phyloP scores from a whole-genome alignment of 2,329 filamentous ascomycete species.

The Venturia effusa region DNA sequence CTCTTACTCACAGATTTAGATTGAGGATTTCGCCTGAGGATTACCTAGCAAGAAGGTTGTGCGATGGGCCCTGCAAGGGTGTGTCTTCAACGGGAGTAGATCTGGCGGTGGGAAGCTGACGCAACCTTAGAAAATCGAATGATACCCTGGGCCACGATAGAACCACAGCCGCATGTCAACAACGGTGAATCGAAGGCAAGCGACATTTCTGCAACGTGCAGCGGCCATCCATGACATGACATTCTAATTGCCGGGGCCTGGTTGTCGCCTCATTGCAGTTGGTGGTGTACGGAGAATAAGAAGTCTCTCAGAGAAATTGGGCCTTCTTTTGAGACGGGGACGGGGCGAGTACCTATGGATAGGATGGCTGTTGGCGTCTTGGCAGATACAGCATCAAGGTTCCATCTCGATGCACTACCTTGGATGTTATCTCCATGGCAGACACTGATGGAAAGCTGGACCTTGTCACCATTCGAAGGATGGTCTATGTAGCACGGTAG shows the following conservation, averaged over 20 bases:
- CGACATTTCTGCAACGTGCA: neutral
- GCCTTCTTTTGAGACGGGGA: too few species aligned
- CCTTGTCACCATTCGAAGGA: neutral
- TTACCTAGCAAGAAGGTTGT: neutral
- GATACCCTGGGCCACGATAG: neutral
- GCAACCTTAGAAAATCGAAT: neutral
- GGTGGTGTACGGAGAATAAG: neutral
- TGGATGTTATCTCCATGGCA: neutral
- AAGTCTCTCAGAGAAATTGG: neutral
- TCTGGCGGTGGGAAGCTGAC: conserved; percentile 4
- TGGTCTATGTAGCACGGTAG: too few species aligned
- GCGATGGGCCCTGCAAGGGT: neutral
- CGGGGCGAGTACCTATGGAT: too few species aligned
- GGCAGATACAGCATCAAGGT: neutral
- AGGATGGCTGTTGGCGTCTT: neutral
- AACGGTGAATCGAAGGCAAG: neutral
- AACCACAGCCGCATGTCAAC: neutral
- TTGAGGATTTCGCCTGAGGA: neutral
- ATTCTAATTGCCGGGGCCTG: neutral
- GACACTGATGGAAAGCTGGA: neutral
- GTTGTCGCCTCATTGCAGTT: neutral
- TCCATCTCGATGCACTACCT: neutral
- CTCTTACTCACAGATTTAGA: neutral
- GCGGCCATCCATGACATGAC: neutral
- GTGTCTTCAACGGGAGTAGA: neutral